A percentile compares a stretch with the other conserved stretches of the same genome.
Evolutionary conservation across 2,329 filamentous ascomycete genomes (phyloP).

Genomic region (Arthrobotrys musiformis): DNA sequence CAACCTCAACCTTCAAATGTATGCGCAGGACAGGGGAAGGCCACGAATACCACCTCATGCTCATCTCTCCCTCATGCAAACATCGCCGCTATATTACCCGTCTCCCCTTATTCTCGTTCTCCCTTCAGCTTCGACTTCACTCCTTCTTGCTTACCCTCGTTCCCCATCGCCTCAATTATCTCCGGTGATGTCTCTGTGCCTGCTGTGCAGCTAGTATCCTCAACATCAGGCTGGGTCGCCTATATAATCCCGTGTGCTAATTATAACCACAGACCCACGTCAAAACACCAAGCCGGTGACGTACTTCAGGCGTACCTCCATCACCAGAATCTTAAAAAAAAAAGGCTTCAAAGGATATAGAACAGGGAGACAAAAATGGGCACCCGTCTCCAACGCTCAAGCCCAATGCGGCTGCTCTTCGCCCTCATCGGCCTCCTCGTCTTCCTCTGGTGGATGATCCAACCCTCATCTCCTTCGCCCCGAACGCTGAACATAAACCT

Average conservation of each 20-base stretch:
- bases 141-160: neutral
- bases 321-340: neutral
- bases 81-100: neutral
- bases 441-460: constrained; percentile 73
- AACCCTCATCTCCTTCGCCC: constrained; percentile 67
- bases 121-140: neutral
- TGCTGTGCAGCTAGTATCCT: neutral
- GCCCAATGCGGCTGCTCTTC: constrained; percentile 78
- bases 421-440: constrained; percentile 78
- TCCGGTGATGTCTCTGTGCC: neutral
- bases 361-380: constrained; percentile 65
- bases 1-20: constrained; percentile 8
- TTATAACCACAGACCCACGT: neutral
- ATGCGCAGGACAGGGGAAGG: neutral
- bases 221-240: neutral
- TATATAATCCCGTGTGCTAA: neutral
- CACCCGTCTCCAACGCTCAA: constrained; percentile 81
- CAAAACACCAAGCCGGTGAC: neutral
- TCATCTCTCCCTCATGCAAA: neutral
- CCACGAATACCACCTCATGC: constrained; percentile 7
- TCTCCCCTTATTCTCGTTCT: neutral
- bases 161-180: neutral
- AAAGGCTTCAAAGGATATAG: neutral
- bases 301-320: neutral
- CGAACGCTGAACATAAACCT: constrained; percentile 67